Conservation (phyloP, 2,329 filamentous ascomycete genomes). For the Calonectria pteridis region DNA sequence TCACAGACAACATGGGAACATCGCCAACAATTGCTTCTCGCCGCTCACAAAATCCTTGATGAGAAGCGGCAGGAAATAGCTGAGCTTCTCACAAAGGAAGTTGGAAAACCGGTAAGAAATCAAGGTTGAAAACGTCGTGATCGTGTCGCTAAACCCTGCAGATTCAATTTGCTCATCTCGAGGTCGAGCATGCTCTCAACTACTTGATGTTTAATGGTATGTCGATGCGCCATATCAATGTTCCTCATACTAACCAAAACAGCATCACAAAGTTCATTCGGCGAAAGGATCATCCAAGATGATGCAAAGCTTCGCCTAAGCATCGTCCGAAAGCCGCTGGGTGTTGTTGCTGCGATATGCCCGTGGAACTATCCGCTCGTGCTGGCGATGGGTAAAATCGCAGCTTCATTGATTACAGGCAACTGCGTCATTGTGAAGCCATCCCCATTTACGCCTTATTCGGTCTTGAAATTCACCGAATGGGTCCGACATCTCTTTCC, state of each 20-base stretch:
- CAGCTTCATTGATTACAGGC: conserved; percentile 63
- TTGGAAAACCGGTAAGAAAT: background rate
- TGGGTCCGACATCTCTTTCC: conserved; percentile 68
- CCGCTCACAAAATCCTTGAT: background rate
- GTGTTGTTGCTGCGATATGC: background rate
- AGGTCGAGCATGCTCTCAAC: background rate
- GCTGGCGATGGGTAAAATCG: conserved; percentile 62
- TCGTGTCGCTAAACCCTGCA: background rate
- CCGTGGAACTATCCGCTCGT: conserved; percentile 2
- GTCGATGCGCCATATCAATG: background rate
- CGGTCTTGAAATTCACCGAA: conserved; percentile 67
- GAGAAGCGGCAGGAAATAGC: background rate
- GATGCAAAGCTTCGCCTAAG: background rate
- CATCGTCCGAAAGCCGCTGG: background rate
- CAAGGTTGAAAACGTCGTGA: background rate
- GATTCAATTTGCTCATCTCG: background rate
- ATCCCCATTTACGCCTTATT: conserved; percentile 67
- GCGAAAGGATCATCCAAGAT: background rate
- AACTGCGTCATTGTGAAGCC: conserved; percentile 63
- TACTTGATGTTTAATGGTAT: background rate
- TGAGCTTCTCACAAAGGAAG: background rate
- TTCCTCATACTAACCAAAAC: background rate
- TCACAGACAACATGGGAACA: conserved; percentile 1
- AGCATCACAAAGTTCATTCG: background rate
- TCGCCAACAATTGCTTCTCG: background rate